Percentiles rank a stretch among this genome's conserved stretches.
Conservation (phyloP, 495 filamentous ascomycete genomes). For the Alectoria sarmentosa region DNA sequence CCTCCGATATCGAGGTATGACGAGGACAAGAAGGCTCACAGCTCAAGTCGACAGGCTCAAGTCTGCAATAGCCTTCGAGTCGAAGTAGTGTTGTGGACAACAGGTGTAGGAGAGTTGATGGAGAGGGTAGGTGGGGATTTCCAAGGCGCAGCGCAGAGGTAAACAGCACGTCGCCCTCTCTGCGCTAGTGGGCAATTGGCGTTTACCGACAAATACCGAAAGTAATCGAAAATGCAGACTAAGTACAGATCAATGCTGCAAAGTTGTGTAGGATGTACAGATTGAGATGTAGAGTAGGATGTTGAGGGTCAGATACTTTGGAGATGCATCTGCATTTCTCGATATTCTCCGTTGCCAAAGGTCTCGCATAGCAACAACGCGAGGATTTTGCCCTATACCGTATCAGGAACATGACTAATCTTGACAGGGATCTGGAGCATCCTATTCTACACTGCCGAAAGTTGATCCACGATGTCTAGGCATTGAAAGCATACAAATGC, state of each 20-base stretch:
- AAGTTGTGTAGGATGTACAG: constrained; percentile 13
- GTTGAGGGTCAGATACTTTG: constrained; percentile 7
- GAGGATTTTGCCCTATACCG: constrained; percentile 12
- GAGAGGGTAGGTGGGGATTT: constrained; percentile 9
- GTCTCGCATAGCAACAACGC: constrained; percentile 21
- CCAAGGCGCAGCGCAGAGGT: constrained; percentile 16
- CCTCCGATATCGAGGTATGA: not conserved
- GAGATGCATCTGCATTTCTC: constrained; percentile 21
- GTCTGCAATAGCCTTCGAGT: not conserved
- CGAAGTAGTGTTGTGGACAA: not conserved
- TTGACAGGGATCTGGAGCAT: not conserved
- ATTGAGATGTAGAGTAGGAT: constrained; percentile 23
- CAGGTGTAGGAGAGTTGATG: not conserved
- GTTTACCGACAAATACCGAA: constrained; percentile 15
- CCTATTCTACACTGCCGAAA: not conserved
- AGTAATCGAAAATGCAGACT: constrained; percentile 10
- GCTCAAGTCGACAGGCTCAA: not conserved
- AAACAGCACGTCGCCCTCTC: constrained; percentile 21
- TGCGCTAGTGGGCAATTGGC: constrained; percentile 18
- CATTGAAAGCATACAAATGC: not conserved
- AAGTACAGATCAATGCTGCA: constrained; percentile 18
- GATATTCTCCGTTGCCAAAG: constrained; percentile 6
- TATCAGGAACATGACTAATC: constrained; percentile 14
- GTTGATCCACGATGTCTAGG: not conserved
- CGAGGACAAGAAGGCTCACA: not conserved